These are phyloP conservation scores for Globisporangium rhizosaccharum DNA, from an alignment of 352 stramenopile genomes.

Conservation along the genomic window DNA sequence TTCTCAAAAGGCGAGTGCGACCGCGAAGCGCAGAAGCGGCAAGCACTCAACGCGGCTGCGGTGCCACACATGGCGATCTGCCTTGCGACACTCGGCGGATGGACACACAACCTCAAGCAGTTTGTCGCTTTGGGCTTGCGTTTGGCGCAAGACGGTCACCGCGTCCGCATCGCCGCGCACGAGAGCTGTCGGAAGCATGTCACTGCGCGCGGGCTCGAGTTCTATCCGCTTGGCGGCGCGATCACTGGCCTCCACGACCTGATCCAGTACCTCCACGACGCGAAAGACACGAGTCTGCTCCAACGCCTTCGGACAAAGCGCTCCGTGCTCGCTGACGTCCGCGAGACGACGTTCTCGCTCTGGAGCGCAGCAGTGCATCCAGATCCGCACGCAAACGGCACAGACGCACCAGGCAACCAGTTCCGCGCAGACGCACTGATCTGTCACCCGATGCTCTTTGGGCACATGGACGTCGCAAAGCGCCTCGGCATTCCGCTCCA, in stretches of 20 bases:
- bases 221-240: conserved; percentile 72
- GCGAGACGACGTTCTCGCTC: conserved; percentile 47
- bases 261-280: conserved; percentile 33
- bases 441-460: conserved; percentile 90
- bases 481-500: conserved; percentile 88
- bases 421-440: conserved; percentile 92
- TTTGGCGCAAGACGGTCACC: conserved; percentile 81
- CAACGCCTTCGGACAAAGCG: conserved; percentile 2
- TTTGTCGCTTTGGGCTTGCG: conserved; percentile 83
- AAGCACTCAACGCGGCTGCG: conserved; percentile 8
- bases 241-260: conserved; percentile 86
- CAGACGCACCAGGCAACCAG: conserved; percentile 26
- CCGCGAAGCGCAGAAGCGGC: conserved; percentile 3
- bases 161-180: conserved; percentile 90
- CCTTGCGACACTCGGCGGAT: conserved; percentile 89
- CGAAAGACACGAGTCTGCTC: too few relatives aligned
- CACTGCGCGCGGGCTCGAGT: conserved; percentile 60
- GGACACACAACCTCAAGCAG: conserved; percentile 78
- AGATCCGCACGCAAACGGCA: conserved; percentile 12
- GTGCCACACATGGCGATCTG: conserved; percentile 57
- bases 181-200: conserved; percentile 84
- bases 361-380: conserved; percentile 49
- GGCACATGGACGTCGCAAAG: conserved; percentile 92
- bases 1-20: conserved; percentile 12
- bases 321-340: conserved; percentile 50